Conservation (phyloP, 2,329 filamentous ascomycete genomes). For the Stachybotrys elegans region DNA sequence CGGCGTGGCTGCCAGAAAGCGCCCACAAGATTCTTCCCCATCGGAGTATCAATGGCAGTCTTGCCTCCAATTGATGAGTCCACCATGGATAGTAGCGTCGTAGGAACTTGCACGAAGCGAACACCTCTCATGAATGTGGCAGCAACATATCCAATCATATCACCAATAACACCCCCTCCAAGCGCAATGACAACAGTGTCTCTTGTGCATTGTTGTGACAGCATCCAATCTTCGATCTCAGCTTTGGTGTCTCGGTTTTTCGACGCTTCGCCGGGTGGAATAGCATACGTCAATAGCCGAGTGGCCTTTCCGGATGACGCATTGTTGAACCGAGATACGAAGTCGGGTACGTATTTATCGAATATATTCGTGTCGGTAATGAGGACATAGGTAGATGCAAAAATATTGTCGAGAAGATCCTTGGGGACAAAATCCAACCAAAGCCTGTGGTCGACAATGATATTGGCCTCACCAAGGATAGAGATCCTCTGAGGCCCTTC, state of each 20-base stretch:
- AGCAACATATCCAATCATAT: conserved; percentile 96
- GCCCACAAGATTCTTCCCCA: conserved; percentile 93
- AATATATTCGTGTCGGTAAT: conserved; percentile 94
- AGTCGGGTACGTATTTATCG: conserved; percentile 73
- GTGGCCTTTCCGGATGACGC: conserved; percentile 29
- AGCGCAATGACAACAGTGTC: conserved; percentile 94
- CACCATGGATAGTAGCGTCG: conserved; percentile 92
- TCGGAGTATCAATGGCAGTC: conserved; percentile 93
- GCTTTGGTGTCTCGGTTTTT: conserved; percentile 93
- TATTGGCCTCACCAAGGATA: conserved; percentile 84
- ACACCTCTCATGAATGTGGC: conserved; percentile 98
- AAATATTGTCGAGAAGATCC: conserved; percentile 72
- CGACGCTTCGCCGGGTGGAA: conserved; percentile 87
- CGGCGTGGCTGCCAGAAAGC: conserved; percentile 94
- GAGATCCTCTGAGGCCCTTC: conserved; percentile 56
- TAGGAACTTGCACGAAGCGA: conserved; percentile 93
- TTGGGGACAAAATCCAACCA: conserved; percentile 77
- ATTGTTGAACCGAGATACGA: conserved; percentile 43
- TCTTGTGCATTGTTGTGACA: conserved; percentile 84
- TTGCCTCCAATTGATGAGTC: conserved; percentile 98
- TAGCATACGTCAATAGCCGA: conserved; percentile 78
- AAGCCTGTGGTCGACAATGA: conserved; percentile 86
- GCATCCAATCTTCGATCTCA: conserved; percentile 96
- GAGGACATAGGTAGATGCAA: conserved; percentile 89
- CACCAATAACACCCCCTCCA: conserved; percentile 93